Conservation (phyloP, 768 basidiomycete species). For the Phaeolepiota aurea region DNA sequence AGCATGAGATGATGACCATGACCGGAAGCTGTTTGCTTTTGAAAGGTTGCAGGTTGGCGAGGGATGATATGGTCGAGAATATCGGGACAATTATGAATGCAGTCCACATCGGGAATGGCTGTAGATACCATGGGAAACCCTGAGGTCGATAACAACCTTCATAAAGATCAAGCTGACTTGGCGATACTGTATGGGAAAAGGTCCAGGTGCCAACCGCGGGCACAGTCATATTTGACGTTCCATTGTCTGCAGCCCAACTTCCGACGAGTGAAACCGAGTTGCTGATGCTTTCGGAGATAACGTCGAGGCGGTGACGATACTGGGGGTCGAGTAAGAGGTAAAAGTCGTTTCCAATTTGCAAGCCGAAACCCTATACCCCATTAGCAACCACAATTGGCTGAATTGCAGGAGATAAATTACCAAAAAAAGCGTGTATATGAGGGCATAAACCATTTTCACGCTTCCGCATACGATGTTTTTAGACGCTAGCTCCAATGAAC, state of each 20-base stretch:
- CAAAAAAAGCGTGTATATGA: constrained; percentile 79
- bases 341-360: constrained; percentile 79
- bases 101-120: constrained; percentile 74
- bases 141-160: constrained; percentile 67
- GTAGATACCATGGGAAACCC: constrained; percentile 68
- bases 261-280: constrained; percentile 50
- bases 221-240: constrained; percentile 27
- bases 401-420: constrained; percentile 14
- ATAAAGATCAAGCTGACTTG: constrained; percentile 37
- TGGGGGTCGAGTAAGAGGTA: constrained; percentile 62
- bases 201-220: constrained; percentile 57
- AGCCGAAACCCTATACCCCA: constrained; percentile 54
- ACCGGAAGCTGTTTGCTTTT: constrained; percentile 64
- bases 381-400: neutral
- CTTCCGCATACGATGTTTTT: constrained; percentile 82
- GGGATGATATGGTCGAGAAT: constrained; percentile 64
- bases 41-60: constrained; percentile 73
- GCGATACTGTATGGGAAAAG: constrained; percentile 47
- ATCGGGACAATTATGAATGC: constrained; percentile 68
- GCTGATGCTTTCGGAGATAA: constrained; percentile 42
- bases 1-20: constrained; percentile 82
- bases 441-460: constrained; percentile 84
- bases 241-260: constrained; percentile 57
- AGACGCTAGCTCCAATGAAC: constrained; percentile 76
- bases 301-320: constrained; percentile 43